phyloP scores from a whole-genome alignment of 1,284 basidiomycete genomes.

The Leucoagaricus sp. region DNA sequence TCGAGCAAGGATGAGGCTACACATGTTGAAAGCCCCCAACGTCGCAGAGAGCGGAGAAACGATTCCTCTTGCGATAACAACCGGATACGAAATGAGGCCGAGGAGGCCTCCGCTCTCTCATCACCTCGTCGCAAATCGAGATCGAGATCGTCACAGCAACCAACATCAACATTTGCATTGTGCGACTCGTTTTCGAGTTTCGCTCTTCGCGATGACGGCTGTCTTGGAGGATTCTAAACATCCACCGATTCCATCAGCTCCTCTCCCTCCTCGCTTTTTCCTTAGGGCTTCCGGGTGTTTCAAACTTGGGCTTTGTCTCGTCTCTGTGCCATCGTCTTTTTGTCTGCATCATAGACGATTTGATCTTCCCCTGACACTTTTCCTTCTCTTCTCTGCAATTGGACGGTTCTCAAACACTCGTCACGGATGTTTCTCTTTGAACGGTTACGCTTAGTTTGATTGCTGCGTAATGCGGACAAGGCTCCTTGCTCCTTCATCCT shows the following conservation, averaged over 20 bases:
- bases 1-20: conserved; percentile 19
- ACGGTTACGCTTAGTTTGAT: conserved; percentile 12
- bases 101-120: neutral
- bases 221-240: conserved; percentile 40
- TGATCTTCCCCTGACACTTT: neutral
- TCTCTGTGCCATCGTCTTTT: neutral
- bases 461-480: conserved; percentile 12
- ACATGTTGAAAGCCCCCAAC: conserved; percentile 21
- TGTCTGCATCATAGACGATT: conserved; percentile 5
- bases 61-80: conserved; percentile 34
- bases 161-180: conserved; percentile 10
- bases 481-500: neutral
- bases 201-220: conserved; percentile 35
- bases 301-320: neutral
- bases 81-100: conserved; percentile 34
- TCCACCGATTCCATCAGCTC: too few species aligned
- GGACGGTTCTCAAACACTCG: conserved; percentile 5
- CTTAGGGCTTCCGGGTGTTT: conserved; percentile 3
- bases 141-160: neutral
- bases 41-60: conserved; percentile 27
- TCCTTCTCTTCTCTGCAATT: neutral
- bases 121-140: neutral
- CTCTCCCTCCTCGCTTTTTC: neutral
- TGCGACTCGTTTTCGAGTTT: conserved; percentile 26
- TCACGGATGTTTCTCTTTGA: neutral